phyloP scores from a whole-genome alignment of 768 basidiomycete species.

The Nevesoporus exiguus region DNA sequence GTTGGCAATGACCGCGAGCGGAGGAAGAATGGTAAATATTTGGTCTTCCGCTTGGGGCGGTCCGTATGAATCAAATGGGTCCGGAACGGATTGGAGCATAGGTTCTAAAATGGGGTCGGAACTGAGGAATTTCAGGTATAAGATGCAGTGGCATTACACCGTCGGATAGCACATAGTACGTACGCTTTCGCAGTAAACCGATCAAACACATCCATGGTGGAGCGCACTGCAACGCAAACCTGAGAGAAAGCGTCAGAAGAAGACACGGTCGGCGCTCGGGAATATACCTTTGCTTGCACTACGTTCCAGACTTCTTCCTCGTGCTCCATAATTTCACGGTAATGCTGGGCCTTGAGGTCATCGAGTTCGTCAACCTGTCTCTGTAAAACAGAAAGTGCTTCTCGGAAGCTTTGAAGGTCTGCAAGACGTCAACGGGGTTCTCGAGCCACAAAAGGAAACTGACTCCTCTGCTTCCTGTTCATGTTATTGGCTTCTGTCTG shows the following conservation, averaged over 20 bases:
- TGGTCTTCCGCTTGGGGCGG: constrained; percentile 84
- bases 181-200: constrained; percentile 83
- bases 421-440: constrained; percentile 10
- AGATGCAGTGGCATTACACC: constrained; percentile 4
- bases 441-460: constrained; percentile 27
- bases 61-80: constrained; percentile 91
- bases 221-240: constrained; percentile 81
- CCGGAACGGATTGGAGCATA: constrained; percentile 85
- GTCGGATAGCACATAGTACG: constrained; percentile 26
- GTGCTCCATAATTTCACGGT: constrained; percentile 85
- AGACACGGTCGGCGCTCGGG: neutral
- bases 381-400: constrained; percentile 77
- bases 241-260: constrained; percentile 28
- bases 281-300: constrained; percentile 73
- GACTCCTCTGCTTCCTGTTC: constrained; percentile 84
- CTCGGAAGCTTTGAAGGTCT: constrained; percentile 89
- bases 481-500: constrained; percentile 83
- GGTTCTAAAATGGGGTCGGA: constrained; percentile 90
- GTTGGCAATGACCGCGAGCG: constrained; percentile 72
- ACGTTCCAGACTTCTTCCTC: constrained; percentile 96
- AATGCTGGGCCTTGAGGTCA: constrained; percentile 78
- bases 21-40: constrained; percentile 90
- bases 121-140: constrained; percentile 34
- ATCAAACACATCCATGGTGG: constrained; percentile 91
- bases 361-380: constrained; percentile 91